Evolutionary conservation across 768 basidiomycete species (phyloP).

Genomic region (Lentinula sp.): DNA sequence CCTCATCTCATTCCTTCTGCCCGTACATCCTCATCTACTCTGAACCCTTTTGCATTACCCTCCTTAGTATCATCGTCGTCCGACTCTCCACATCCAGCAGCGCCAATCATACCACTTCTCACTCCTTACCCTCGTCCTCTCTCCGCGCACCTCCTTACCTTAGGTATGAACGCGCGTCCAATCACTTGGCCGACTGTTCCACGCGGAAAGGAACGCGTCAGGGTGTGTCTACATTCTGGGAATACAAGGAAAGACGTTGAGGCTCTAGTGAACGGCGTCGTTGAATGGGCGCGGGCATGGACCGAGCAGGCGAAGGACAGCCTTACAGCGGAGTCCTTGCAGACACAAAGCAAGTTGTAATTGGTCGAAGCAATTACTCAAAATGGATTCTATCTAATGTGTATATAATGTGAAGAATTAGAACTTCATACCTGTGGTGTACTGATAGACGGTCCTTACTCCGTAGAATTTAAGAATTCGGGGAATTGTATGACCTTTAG

Average conservation of each 20-base stretch:
- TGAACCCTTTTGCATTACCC: constrained; percentile 17
- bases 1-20: constrained; percentile 20
- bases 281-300: constrained; percentile 1
- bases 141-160: constrained; percentile 53
- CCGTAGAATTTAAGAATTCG: no score
- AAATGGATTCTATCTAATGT: neutral
- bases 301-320: neutral
- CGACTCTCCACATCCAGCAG: constrained; percentile 26
- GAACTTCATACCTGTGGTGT: neutral
- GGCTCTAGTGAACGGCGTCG: constrained; percentile 2
- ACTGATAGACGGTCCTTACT: no score
- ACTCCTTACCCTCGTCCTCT: constrained; percentile 74
- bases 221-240: constrained; percentile 83
- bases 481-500: no score
- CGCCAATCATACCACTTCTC: constrained; percentile 84
- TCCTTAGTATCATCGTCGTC: constrained; percentile 23
- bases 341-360: neutral
- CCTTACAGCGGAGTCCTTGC: neutral
- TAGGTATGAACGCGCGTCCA: constrained; percentile 62
- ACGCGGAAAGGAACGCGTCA: constrained; percentile 74
- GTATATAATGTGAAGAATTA: neutral
- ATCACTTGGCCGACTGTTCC: constrained; percentile 90
- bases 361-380: neutral
- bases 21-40: constrained; percentile 12
- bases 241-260: constrained; percentile 38